Conservation (phyloP, 306 rosid species). For the Acacia melanoxylon region DNA sequence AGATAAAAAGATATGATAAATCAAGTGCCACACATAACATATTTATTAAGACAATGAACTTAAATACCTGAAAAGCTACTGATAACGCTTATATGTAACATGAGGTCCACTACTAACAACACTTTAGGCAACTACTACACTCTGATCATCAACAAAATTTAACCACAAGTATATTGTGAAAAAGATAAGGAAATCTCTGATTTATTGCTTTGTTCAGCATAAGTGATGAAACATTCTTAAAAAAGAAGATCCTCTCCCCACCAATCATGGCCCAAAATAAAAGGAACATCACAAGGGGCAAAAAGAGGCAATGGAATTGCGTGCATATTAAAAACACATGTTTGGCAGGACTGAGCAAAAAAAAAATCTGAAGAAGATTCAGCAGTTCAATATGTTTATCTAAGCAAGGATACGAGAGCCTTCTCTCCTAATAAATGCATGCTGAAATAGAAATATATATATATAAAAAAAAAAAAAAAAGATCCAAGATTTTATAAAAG, state of each 20-base stretch:
- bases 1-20: slow-evolving; percentile 2
- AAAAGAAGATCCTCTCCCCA: background rate
- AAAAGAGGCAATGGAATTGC: slow-evolving; percentile 6
- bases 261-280: background rate
- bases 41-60: background rate
- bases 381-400: background rate
- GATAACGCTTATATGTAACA: background rate
- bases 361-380: background rate
- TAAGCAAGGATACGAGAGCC: background rate
- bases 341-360: background rate
- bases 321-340: background rate
- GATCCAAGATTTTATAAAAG: too few species aligned
- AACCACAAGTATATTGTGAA: background rate
- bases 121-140: background rate
- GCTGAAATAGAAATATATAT: background rate
- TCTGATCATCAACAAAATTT: background rate
- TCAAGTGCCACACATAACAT: background rate
- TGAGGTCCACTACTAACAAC: background rate
- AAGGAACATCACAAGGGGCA: slow-evolving; percentile 1
- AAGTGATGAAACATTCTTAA: background rate
- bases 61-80: background rate
- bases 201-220: slow-evolving; percentile 5
- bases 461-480: too few species aligned
- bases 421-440: background rate
- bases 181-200: background rate